Evolutionary conservation across 164 flowering plant species (phyloP).

Genomic region (Litsea cubeba): DNA sequence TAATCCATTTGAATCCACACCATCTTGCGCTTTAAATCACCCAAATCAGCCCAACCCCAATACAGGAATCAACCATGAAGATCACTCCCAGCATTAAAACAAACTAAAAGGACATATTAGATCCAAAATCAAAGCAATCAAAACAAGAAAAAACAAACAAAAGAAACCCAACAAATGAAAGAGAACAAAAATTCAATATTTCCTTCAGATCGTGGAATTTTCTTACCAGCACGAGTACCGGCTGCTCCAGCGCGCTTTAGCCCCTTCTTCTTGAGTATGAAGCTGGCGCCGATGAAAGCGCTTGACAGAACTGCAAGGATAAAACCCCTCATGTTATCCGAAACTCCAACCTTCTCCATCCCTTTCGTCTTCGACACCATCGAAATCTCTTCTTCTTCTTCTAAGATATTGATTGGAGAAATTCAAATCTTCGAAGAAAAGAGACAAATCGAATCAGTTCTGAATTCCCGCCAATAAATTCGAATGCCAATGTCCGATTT

Average conservation of each 20-base stretch:
- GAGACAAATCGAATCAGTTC: background rate
- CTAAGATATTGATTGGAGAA: no score
- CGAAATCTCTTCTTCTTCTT: background rate
- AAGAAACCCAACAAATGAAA: no score
- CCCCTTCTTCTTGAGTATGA: conserved; percentile 81
- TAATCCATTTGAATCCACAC: no score
- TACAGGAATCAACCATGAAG: no score
- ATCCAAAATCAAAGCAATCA: no score
- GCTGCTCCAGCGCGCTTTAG: conserved; percentile 60
- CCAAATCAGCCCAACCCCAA: no score
- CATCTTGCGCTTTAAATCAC: no score
- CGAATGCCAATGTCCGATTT: background rate
- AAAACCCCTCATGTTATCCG: conserved; percentile 61
- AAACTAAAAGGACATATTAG: no score
- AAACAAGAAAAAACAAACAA: no score
- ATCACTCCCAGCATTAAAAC: no score
- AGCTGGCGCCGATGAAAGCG: conserved; percentile 68
- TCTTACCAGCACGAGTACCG: conserved; percentile 68
- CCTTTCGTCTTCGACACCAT: background rate
- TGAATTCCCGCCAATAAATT: conserved; percentile 2
- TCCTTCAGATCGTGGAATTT: no score
- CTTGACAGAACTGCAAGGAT: conserved; percentile 65
- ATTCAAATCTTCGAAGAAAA: background rate
- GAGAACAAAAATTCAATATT: no score
- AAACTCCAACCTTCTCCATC: conserved; percentile 28